A percentile compares a stretch with the other conserved stretches of the same genome.
phyloP scores from a whole-genome alignment of 2,329 filamentous ascomycete species.

The Ophiostoma himal-ulmi region DNA sequence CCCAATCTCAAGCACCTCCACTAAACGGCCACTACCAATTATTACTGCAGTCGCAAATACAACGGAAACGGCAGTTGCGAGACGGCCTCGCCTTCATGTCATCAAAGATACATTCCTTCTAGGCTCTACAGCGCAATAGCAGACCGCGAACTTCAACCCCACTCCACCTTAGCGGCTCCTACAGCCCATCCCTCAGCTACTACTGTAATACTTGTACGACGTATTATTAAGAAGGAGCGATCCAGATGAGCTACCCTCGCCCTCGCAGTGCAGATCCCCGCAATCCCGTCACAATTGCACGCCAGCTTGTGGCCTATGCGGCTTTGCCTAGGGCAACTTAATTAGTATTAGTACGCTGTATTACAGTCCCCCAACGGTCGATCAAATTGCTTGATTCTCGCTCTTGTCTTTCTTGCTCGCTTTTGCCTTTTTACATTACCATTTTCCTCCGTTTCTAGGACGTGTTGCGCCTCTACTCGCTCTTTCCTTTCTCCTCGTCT shows the following conservation, averaged over 20 bases:
- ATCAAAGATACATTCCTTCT: background rate
- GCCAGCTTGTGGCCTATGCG: background rate
- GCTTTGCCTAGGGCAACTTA: background rate
- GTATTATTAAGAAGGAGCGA: background rate
- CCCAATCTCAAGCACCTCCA: background rate
- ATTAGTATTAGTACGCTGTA: background rate
- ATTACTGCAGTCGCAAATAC: background rate
- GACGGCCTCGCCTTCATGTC: background rate
- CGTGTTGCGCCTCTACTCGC: too few species aligned
- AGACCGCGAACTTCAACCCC: background rate
- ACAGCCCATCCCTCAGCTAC: background rate
- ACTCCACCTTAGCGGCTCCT: constrained; percentile 3
- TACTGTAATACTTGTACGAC: background rate
- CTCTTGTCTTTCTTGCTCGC: background rate
- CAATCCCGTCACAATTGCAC: constrained; percentile 5
- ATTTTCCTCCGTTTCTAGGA: background rate
- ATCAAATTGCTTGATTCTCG: background rate
- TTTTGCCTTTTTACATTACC: background rate
- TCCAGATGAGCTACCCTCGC: background rate
- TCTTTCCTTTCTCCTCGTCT: background rate
- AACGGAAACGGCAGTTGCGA: background rate
- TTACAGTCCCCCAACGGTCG: background rate
- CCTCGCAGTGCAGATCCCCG: constrained; percentile 6
- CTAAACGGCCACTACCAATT: background rate
- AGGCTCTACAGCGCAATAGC: background rate